A percentile compares a stretch with the other conserved stretches of the same genome.
Evolutionary conservation across 2,329 filamentous ascomycete species (phyloP).

Genomic region (Colletotrichum lindemuthianum): DNA sequence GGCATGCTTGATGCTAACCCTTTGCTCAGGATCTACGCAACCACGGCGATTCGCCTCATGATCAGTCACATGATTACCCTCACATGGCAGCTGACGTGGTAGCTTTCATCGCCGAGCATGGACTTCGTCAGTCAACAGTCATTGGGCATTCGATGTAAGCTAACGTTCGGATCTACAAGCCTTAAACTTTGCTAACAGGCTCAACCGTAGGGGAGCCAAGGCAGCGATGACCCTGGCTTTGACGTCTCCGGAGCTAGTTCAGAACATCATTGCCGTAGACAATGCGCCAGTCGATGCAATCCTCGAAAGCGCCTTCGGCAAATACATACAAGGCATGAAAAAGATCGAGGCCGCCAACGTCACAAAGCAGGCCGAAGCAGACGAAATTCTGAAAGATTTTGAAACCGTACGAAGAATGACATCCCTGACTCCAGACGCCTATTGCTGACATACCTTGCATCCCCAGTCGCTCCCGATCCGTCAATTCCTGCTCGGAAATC

Average conservation of each 20-base stretch:
- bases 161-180: not conserved
- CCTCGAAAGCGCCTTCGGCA: constrained; percentile 77
- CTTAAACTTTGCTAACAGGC: not conserved
- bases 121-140: constrained; percentile 75
- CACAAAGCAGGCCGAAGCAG: constrained; percentile 79
- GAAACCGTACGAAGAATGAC: constrained; percentile 65
- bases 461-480: constrained; percentile 75
- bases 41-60: constrained; percentile 89
- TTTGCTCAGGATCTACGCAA: constrained; percentile 81
- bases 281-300: constrained; percentile 88
- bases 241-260: constrained; percentile 71
- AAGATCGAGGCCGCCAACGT: constrained; percentile 77
- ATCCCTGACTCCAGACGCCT: not conserved
- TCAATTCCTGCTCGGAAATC: constrained; percentile 91
- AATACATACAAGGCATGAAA: constrained; percentile 87
- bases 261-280: constrained; percentile 84
- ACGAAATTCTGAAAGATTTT: constrained; percentile 79
- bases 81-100: constrained; percentile 86
- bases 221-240: constrained; percentile 89
- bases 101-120: constrained; percentile 78
- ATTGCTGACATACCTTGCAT: not conserved
- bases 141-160: constrained; percentile 93
- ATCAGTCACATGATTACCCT: constrained; percentile 78
- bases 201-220: constrained; percentile 79
- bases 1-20: constrained; percentile 31